Evolutionary conservation across 192 early-diverging fungal species (phyloP), one percentile per base, ranked within the genome.

Genomic region (Chytriomyces hyalinus): DNA sequence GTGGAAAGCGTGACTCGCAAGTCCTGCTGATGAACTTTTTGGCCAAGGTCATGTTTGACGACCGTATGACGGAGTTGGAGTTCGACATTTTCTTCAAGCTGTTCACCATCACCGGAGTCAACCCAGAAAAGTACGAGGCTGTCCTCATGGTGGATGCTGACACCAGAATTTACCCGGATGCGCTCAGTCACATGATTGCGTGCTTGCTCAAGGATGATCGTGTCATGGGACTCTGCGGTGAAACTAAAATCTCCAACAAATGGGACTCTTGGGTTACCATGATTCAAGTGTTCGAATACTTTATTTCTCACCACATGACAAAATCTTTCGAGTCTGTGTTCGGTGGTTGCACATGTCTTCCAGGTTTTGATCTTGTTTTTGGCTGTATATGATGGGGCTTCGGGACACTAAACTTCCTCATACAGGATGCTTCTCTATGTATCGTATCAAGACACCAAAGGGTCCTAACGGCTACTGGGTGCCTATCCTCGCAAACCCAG

Each of bases 221-320:
- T n/a, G 91, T 98, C 80, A 92, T 94, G 84, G 96, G 96, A 6
- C 86, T 97, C 53, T 97, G 96, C 84, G 95, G 96, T 70, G 96
- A 98, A 83, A 96, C 96, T 15, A 93, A 92, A 83, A 93, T 98
- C 82, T 91, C 86, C 24, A 98, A 98, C 89, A 97, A 96, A 84
- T 92, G 90, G 47, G 91, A 92, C 43, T 93, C 71, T 48, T 89
- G 94, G 94, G 94, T 96, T 49, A 94, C 94, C 0, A 92, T 93
- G 88, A 98, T 98, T 80, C 96, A 97, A 84, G 97, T 98, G 20
- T 97, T 93, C 78, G 94, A 97, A 85, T 98, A 98, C 85, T 98
- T 94, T 81, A 96, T 98, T 78, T 96, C 94, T 63, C 96, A 98
- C 81, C 96, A 98, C 82, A 86, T 97, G 76, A 89, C 89, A 62